Conservation (phyloP, 2,329 filamentous ascomycete genomes). For the Aspergillus sp. region DNA sequence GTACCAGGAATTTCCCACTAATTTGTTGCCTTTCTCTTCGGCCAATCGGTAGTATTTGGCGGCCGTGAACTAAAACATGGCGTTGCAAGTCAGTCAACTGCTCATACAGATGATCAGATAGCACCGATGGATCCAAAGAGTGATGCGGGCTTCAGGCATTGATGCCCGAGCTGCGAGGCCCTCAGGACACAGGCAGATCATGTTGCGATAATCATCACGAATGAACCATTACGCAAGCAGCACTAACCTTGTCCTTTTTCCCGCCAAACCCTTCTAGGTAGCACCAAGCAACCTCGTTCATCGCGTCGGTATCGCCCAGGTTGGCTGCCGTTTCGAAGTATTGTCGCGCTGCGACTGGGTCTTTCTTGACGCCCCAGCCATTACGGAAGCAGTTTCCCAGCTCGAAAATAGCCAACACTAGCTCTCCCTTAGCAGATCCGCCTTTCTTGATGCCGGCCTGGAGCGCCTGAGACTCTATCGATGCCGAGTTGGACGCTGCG, state of each 20-base stretch:
- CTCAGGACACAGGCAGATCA: not conserved
- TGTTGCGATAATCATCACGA: not conserved
- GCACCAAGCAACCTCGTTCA: slow-evolving; percentile 97
- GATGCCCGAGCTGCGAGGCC: slow-evolving; percentile 31
- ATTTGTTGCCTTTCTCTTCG: slow-evolving; percentile 85
- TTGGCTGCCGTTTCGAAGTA: slow-evolving; percentile 99
- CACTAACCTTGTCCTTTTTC: slow-evolving; percentile 94
- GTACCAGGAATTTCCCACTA: slow-evolving; percentile 92
- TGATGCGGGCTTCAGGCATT: slow-evolving; percentile 29
- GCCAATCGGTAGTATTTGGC: slow-evolving; percentile 92
- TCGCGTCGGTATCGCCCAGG: slow-evolving; percentile 91
- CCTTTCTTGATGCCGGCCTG: slow-evolving; percentile 88
- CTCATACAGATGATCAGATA: slow-evolving; percentile 12
- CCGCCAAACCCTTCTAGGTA: slow-evolving; percentile 96
- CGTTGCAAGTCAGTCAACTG: slow-evolving; percentile 14
- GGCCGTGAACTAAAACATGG: slow-evolving; percentile 51
- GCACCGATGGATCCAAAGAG: slow-evolving; percentile 21
- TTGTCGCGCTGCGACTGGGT: slow-evolving; percentile 79
- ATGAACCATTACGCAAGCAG: slow-evolving; percentile 5
- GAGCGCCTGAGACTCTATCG: slow-evolving; percentile 81
- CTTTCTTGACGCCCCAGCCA: slow-evolving; percentile 87
- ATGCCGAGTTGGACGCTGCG: slow-evolving; percentile 86
- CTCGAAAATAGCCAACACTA: slow-evolving; percentile 95
- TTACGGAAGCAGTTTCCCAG: slow-evolving; percentile 76
- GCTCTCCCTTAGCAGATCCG: slow-evolving; percentile 90